Evolutionary conservation across 2,329 filamentous ascomycete genomes (phyloP).

Genomic region (Pseudonectria foliicola): DNA sequence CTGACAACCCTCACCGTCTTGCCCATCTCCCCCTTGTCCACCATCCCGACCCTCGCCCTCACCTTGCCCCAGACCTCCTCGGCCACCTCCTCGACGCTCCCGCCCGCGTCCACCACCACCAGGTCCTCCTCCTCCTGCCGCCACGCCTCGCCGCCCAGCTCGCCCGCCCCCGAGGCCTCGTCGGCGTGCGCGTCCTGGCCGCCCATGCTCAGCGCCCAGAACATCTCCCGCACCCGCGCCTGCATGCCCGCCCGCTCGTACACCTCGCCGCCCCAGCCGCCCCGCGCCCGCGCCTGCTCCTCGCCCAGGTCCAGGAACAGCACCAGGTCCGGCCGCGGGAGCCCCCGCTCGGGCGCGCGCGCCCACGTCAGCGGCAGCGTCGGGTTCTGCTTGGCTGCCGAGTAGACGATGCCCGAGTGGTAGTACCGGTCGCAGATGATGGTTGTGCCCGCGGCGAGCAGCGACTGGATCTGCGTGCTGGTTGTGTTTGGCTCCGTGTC

Average conservation of each 20-base stretch:
- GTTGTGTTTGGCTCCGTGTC: background rate
- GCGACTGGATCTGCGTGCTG: conserved; percentile 43
- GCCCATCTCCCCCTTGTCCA: conserved; percentile 44
- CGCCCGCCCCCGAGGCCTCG: conserved; percentile 9
- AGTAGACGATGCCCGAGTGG: conserved; percentile 90
- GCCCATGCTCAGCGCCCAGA: conserved; percentile 50
- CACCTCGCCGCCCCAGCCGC: conserved; percentile 82
- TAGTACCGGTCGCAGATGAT: conserved; percentile 91
- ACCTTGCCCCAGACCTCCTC: conserved; percentile 49
- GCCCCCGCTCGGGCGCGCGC: conserved; percentile 72
- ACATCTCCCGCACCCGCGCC: conserved; percentile 66
- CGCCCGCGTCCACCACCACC: conserved; percentile 46
- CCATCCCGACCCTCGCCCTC: conserved; percentile 36
- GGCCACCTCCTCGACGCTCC: conserved; percentile 48
- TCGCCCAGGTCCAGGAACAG: conserved; percentile 80
- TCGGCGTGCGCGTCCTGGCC: conserved; percentile 28
- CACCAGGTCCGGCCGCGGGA: conserved; percentile 81
- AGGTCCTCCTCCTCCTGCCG: conserved; percentile 47
- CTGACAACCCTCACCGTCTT: conserved; percentile 32
- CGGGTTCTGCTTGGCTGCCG: conserved; percentile 74
- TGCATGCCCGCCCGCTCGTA: conserved; percentile 88
- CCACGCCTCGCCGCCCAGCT: conserved; percentile 26
- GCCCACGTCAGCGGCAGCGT: conserved; percentile 70
- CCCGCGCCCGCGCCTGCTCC: conserved; percentile 62
- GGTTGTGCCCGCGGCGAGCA: conserved; percentile 60